phyloP scores from a whole-genome alignment of 2,329 filamentous ascomycete genomes.

The Dactylellina drechsleri region DNA sequence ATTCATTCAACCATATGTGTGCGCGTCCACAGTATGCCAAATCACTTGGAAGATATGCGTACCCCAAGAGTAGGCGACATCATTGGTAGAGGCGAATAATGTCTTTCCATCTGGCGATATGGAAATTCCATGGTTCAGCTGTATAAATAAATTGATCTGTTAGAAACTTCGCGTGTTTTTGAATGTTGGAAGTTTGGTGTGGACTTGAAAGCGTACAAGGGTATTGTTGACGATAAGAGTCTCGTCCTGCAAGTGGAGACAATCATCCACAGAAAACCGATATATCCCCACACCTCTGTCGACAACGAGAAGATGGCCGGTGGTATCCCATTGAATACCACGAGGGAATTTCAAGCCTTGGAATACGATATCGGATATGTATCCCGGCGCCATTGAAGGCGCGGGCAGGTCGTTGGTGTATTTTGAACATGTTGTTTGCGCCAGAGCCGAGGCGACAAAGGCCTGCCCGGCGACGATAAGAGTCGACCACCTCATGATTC shows the following conservation, averaged over 20 bases:
- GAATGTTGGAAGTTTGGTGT: constrained; percentile 20
- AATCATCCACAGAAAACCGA: constrained; percentile 41
- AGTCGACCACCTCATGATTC: constrained; percentile 40
- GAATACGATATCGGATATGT: constrained; percentile 38
- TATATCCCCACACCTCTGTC: constrained; percentile 45
- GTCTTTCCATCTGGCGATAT: constrained; percentile 46
- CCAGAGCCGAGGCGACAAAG: constrained; percentile 29
- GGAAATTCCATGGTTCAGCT: constrained; percentile 53
- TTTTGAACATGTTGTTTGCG: constrained; percentile 45
- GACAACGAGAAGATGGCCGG: constrained; percentile 45
- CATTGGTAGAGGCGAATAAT: constrained; percentile 47
- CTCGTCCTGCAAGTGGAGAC: constrained; percentile 46
- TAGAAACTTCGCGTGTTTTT: neutral
- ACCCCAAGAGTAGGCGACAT: constrained; percentile 50
- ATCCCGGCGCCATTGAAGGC: constrained; percentile 47
- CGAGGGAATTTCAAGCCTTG: constrained; percentile 40
- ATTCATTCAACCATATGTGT: too few species aligned
- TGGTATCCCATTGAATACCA: constrained; percentile 50
- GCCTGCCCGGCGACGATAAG: constrained; percentile 28
- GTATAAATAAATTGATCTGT: neutral
- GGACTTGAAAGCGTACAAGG: constrained; percentile 23
- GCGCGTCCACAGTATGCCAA: neutral
- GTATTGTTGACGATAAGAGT: constrained; percentile 52
- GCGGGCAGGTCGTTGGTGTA: constrained; percentile 36
- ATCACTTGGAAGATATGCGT: neutral